These are phyloP conservation scores for Cryphonectria parasitica DNA, from an alignment of 2,329 filamentous ascomycete species.

Conservation along the genomic window DNA sequence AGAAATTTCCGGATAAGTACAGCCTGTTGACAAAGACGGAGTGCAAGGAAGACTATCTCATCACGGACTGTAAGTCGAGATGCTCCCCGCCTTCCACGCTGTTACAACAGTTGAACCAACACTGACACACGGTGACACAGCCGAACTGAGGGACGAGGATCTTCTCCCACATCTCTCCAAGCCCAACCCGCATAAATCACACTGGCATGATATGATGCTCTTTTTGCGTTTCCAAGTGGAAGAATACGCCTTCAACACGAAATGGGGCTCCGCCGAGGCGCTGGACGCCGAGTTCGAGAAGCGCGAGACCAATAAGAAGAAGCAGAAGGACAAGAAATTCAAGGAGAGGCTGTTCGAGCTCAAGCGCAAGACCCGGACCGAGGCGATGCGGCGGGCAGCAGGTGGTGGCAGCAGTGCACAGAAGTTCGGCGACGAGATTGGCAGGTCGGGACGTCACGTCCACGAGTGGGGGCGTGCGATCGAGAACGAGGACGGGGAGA, in stretches of 20 bases:
- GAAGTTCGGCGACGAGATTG: slow-evolving; percentile 59
- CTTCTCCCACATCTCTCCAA: slow-evolving; percentile 85
- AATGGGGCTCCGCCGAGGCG: slow-evolving; percentile 88
- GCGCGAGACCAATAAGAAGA: slow-evolving; percentile 78
- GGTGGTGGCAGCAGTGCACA: slow-evolving; percentile 74
- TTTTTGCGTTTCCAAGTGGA: slow-evolving; percentile 94
- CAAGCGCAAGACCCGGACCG: slow-evolving; percentile 91
- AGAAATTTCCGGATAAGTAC: slow-evolving; percentile 89
- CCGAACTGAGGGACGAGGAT: slow-evolving; percentile 87
- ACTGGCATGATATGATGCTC: slow-evolving; percentile 99
- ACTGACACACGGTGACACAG: slow-evolving; percentile 44
- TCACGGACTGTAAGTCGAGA: slow-evolving; percentile 77
- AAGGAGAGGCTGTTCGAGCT: slow-evolving; percentile 84
- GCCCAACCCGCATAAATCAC: slow-evolving; percentile 93
- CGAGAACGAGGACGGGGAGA: slow-evolving; percentile 72
- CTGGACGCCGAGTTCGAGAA: slow-evolving; percentile 87
- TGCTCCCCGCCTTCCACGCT: not conserved
- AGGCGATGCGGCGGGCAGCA: slow-evolving; percentile 78
- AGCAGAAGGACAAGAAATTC: slow-evolving; percentile 88
- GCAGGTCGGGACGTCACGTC: slow-evolving; percentile 68
- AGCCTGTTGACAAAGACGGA: slow-evolving; percentile 96
- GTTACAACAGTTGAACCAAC: not conserved
- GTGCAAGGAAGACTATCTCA: slow-evolving; percentile 89
- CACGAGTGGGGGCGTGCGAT: slow-evolving; percentile 83
- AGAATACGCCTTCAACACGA: slow-evolving; percentile 84